Evolutionary conservation across 2,329 filamentous ascomycete species (phyloP).

Genomic region (Aureobasidium zeae): DNA sequence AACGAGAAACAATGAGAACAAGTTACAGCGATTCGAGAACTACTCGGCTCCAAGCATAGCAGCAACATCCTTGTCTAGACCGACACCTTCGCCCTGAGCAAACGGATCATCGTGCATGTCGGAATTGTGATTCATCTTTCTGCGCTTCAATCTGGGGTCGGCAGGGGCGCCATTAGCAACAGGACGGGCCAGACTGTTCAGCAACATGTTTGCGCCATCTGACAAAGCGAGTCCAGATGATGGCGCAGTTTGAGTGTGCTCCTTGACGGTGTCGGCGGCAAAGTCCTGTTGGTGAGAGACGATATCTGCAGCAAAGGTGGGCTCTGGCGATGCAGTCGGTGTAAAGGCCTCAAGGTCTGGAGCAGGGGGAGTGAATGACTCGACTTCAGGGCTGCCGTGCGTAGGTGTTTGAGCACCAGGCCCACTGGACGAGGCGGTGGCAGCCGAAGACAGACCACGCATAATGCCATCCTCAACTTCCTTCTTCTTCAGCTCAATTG

Average conservation of each 20-base stretch:
- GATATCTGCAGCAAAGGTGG: conserved; percentile 20
- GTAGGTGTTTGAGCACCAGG: conserved; percentile 23
- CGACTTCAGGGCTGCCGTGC: conserved; percentile 31
- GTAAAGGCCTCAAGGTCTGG: conserved; percentile 82
- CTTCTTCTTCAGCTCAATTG: conserved; percentile 72
- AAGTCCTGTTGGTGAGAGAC: conserved; percentile 16
- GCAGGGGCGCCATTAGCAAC: conserved; percentile 18
- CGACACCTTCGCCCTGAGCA: conserved; percentile 16
- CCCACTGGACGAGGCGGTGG: conserved; percentile 19
- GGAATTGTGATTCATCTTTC: conserved; percentile 28
- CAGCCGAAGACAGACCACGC: conserved; percentile 53
- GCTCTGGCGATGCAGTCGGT: conserved; percentile 52
- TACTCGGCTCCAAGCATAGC: conserved; percentile 18
- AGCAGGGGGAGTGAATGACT: conserved; percentile 52
- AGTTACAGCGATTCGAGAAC: no score
- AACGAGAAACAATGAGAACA: no score
- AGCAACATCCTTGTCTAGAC: conserved; percentile 18
- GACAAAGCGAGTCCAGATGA: conserved; percentile 4
- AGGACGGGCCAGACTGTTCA: conserved; percentile 22
- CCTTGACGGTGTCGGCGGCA: conserved; percentile 19
- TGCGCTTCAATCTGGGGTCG: conserved; percentile 29
- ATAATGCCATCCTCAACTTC: conserved; percentile 90
- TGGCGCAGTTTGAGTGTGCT: conserved; percentile 26
- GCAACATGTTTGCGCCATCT: conserved; percentile 21
- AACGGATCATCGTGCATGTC: conserved; percentile 27